Conservation (phyloP, 805 yeast genomes). For the Lipomyces kockii region DNA sequence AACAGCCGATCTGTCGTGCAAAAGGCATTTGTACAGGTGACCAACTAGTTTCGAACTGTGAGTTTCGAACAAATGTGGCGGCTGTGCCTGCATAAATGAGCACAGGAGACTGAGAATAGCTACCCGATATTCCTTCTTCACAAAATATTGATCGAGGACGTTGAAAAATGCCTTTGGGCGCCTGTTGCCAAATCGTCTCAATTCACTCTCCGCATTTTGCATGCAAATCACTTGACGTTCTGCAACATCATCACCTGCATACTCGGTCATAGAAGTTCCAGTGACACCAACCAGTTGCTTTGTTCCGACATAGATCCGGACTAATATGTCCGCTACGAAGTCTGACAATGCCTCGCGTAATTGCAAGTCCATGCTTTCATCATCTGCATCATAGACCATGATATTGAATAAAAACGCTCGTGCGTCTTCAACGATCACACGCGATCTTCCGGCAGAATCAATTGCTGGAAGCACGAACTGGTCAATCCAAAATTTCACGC, state of each 20-base stretch:
- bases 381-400: conserved; percentile 39
- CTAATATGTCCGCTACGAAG: conserved; percentile 40
- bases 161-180: conserved; percentile 49
- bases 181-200: conserved; percentile 52
- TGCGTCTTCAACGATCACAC: conserved; percentile 45
- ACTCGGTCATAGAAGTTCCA: background rate
- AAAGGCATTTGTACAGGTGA: conserved; percentile 48
- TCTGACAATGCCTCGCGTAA: conserved; percentile 37
- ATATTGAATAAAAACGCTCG: conserved; percentile 43
- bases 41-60: conserved; percentile 48
- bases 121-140: conserved; percentile 47
- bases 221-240: conserved; percentile 58
- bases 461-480: conserved; percentile 56
- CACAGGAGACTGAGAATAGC: conserved; percentile 43
- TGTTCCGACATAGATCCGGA: conserved; percentile 32
- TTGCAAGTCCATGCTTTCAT: conserved; percentile 15
- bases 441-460: conserved; percentile 60
- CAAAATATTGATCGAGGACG: conserved; percentile 48
- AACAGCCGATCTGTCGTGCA: conserved; percentile 51
- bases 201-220: conserved; percentile 50
- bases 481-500: conserved; percentile 54
- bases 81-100: conserved; percentile 46
- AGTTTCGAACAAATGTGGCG: conserved; percentile 45
- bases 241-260: conserved; percentile 25
- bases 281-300: conserved; percentile 2